A percentile compares a stretch with the other conserved stretches of the same genome.
Conservation (phyloP, 495 filamentous ascomycete species). For the Cryomyces minteri region DNA sequence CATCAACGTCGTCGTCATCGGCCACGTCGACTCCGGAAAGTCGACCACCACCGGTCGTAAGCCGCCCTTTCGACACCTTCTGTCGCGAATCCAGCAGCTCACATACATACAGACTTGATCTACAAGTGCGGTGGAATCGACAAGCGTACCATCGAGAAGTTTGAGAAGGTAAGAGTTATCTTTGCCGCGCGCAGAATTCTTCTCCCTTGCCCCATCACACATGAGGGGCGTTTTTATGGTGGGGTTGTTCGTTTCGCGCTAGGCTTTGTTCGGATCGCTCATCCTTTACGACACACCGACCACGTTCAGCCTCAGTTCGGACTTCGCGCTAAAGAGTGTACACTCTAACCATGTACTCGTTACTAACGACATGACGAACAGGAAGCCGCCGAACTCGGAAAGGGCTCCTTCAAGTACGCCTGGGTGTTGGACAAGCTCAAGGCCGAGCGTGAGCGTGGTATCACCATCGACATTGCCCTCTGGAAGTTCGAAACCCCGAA, state of each 20-base stretch:
- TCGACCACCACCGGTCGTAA: slow-evolving; percentile 76
- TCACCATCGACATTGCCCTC: slow-evolving; percentile 99
- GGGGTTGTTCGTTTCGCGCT: slow-evolving; percentile 14
- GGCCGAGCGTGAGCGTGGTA: slow-evolving; percentile 99
- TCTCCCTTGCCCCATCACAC: slow-evolving; percentile 3
- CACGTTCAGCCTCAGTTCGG: no score
- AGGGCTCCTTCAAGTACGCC: slow-evolving; percentile 99
- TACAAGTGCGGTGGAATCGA: slow-evolving; percentile 99
- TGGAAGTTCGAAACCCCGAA: slow-evolving; percentile 99
- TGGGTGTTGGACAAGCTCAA: slow-evolving; percentile 99
- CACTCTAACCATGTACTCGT: no score
- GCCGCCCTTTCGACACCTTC: slow-evolving; percentile 9
- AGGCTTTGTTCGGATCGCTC: background rate
- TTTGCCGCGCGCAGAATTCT: slow-evolving; percentile 1
- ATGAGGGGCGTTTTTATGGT: slow-evolving; percentile 3
- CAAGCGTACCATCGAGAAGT: slow-evolving; percentile 99
- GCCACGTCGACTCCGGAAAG: slow-evolving; percentile 99
- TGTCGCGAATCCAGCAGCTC: slow-evolving; percentile 14
- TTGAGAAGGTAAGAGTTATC: slow-evolving; percentile 75
- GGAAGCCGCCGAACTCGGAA: slow-evolving; percentile 99
- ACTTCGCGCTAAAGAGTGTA: no score
- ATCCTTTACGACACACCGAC: no score
- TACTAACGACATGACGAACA: slow-evolving; percentile 14
- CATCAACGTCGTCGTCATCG: slow-evolving; percentile 97
- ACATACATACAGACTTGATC: slow-evolving; percentile 58